These are phyloP conservation scores for Prunus mume DNA, from an alignment of 306 rosid species.

Conservation along the genomic window DNA sequence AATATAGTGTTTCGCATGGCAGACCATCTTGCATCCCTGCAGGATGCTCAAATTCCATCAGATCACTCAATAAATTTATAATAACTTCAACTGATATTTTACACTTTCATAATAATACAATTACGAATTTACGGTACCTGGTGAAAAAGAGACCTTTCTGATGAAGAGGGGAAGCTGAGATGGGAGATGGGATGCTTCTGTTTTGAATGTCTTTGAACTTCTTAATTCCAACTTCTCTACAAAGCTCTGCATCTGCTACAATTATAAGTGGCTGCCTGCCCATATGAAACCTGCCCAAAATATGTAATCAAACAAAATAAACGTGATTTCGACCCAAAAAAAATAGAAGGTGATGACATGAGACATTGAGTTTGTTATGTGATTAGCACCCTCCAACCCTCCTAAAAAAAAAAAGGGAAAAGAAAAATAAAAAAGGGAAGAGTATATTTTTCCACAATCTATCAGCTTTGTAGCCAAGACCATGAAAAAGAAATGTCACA, in stretches of 20 bases:
- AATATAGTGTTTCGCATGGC: conserved; percentile 75
- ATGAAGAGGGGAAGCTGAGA: conserved; percentile 85
- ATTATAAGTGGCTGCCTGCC: conserved; percentile 89
- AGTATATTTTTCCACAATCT: not conserved
- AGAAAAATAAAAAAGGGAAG: no score
- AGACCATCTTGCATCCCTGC: conserved; percentile 89
- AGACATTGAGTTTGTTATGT: not conserved
- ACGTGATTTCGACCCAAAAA: no score
- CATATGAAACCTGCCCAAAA: conserved; percentile 75
- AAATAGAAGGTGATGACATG: not conserved
- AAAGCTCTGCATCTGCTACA: conserved; percentile 81
- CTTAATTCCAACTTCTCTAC: conserved; percentile 76
- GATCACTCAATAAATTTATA: not conserved
- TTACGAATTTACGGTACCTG: conserved; percentile 31
- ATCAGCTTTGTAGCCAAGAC: no score
- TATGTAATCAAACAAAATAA: not conserved
- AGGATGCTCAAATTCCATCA: conserved; percentile 13
- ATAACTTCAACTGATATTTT: no score
- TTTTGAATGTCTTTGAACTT: conserved; percentile 72
- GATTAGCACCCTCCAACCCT: not conserved
- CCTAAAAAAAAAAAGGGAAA: not conserved
- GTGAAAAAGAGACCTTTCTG: conserved; percentile 91
- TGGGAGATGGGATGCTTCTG: conserved; percentile 93
- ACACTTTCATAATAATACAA: no score
- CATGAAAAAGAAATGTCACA: no score